Evolutionary conservation across 805 yeast species (phyloP).

Genomic region (Candida berthetii): DNA sequence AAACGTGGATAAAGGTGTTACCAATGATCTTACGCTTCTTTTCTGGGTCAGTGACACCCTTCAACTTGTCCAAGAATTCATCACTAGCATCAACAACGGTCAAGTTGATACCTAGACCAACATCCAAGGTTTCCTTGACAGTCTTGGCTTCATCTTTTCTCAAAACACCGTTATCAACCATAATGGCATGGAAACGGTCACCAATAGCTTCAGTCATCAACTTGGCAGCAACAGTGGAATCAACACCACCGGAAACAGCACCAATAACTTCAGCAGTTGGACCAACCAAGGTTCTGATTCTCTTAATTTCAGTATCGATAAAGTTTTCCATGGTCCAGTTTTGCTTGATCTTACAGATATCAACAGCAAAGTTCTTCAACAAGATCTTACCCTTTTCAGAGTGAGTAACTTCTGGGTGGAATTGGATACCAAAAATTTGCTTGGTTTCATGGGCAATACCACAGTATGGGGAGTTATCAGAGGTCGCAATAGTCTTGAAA

Average conservation of each 20-base stretch:
- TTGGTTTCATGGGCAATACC: constrained; percentile 77
- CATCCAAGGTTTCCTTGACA: constrained; percentile 85
- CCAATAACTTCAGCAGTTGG: constrained; percentile 98
- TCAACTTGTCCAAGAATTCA: constrained; percentile 76
- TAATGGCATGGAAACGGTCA: constrained; percentile 95
- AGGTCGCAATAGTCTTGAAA: constrained; percentile 82
- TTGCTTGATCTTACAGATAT: constrained; percentile 78
- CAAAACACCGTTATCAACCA: constrained; percentile 97
- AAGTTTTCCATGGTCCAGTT: constrained; percentile 99
- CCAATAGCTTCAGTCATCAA: constrained; percentile 98
- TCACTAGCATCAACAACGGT: constrained; percentile 94
- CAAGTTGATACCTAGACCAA: constrained; percentile 90
- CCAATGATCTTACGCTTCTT: constrained; percentile 98
- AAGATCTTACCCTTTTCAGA: constrained; percentile 84
- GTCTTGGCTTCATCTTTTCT: constrained; percentile 86
- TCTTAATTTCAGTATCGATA: constrained; percentile 90
- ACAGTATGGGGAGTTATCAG: constrained; percentile 93
- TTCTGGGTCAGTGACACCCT: constrained; percentile 97
- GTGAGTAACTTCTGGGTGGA: constrained; percentile 99
- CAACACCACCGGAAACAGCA: constrained; percentile 99
- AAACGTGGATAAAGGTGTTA: constrained; percentile 93
- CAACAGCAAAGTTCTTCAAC: constrained; percentile 88
- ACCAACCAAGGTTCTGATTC: constrained; percentile 89
- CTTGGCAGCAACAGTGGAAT: constrained; percentile 98
- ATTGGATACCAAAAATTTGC: constrained; percentile 89